Base-by-base conservation (phyloP, 129 eudicot species). In the Arctium lappa region DNA sequence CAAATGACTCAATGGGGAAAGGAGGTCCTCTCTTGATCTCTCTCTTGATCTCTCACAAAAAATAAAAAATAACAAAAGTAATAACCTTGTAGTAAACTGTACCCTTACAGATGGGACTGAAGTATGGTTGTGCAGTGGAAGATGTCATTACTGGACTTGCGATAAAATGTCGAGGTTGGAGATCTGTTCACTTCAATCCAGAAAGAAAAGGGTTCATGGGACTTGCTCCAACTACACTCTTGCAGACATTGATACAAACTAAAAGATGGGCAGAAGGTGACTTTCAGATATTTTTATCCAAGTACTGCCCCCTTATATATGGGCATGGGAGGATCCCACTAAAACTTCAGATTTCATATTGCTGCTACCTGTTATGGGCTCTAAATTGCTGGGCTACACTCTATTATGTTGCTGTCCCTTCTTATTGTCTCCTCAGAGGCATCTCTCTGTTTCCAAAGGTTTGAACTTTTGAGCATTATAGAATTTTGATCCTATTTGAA, bases 251-350 rank as follows among this genome's bases (percentile, higher is more conserved):
- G 18, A 63, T 88, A n/a, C 91, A 88, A 62, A 60, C 37, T 8
- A 88, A 82, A 74, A 88, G 91, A 85, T 85, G 91, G 91, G 79
- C 83, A 62, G 89, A 88, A 56, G 91, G 91, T 12, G 71, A 85
- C 65, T 37, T 88, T 50, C 85, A 82, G 46, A 79, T 83, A 16
- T 37, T 85, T 5, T 70, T 88, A 71, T 86, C 89, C 15, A 72
- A 36, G 0, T 48, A 74, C 44, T 82, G 87, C 32, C 87, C 89
- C n/a, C 1, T 85, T 7, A 11, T 78, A 74, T 85, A 60, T 73
- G 91, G 88, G 37, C 82, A 72, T 9, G 73, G 74, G 12, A 85
- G 44, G 65, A 82, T 88, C 31, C 85, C 82, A 12, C 74, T 82
- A 6, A 80, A 62, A 29, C 91, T 85, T 75, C 91, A 85, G 56